Evolutionary conservation across 1,139 yeast species (phyloP).

Genomic region (Kodamaea ohmeri): DNA sequence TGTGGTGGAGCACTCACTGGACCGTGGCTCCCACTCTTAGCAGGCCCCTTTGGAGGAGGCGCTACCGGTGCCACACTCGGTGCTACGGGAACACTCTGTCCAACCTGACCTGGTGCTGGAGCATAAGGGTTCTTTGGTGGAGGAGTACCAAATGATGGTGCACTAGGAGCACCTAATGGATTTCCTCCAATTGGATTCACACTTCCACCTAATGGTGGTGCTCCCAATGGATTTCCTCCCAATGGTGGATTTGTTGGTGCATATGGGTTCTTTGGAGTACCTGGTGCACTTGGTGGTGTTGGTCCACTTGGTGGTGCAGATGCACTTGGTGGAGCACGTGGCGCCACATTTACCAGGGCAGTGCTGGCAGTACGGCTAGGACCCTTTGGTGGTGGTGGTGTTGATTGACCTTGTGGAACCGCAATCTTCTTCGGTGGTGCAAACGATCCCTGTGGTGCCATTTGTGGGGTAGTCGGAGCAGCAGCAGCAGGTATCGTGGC

Average conservation of each 20-base stretch:
- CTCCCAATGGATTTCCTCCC: no score
- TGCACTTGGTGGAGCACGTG: background rate
- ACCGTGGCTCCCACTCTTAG: constrained; percentile 13
- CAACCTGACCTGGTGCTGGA: no score
- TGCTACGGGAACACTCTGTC: no score
- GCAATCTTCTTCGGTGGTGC: constrained; percentile 19
- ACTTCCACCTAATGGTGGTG: no score
- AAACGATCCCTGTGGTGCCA: constrained; percentile 9
- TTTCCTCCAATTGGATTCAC: no score
- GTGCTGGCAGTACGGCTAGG: constrained; percentile 30
- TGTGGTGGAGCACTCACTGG: constrained; percentile 13
- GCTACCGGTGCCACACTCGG: background rate
- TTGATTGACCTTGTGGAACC: constrained; percentile 16
- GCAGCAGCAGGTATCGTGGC: constrained; percentile 36
- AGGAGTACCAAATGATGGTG: no score
- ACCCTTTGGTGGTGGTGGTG: constrained; percentile 35
- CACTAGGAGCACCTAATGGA: no score
- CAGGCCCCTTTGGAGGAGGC: constrained; percentile 3
- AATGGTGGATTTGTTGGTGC: background rate
- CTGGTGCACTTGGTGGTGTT: constrained; percentile 16
- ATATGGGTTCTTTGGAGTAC: constrained; percentile 10
- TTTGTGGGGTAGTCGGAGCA: constrained; percentile 12
- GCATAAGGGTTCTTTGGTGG: constrained; percentile 1
- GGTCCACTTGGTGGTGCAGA: constrained; percentile 1
- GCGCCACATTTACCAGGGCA: constrained; percentile 20